Conservation (phyloP, 805 yeast species). For the Starmerella powellii region DNA sequence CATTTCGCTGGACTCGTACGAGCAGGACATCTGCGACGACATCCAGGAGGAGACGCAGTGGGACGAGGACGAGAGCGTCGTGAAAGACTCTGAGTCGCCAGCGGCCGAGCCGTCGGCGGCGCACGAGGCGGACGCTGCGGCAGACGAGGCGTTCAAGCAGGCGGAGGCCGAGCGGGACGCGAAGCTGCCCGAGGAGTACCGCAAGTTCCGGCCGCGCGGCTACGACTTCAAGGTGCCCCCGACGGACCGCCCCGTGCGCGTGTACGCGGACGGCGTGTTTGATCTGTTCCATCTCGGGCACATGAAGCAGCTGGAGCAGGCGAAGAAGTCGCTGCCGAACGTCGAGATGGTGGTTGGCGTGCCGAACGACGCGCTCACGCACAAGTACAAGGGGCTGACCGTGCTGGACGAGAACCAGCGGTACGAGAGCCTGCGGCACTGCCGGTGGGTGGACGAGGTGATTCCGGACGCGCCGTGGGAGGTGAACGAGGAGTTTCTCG, state of each 20-base stretch:
- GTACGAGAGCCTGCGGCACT: conserved; percentile 80
- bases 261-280: conserved; percentile 98
- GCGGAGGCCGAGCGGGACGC: conserved; percentile 52
- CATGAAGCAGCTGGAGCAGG: conserved; percentile 95
- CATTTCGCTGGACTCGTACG: conserved; percentile 22
- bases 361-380: conserved; percentile 83
- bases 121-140: conserved; percentile 25
- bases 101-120: too few relatives aligned
- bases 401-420: conserved; percentile 82
- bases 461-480: conserved; percentile 93
- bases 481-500: conserved; percentile 69
- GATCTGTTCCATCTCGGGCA: conserved; percentile 95
- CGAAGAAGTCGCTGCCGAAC: conserved; percentile 80
- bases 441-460: conserved; percentile 97
- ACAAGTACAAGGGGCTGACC: conserved; percentile 83
- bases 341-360: conserved; percentile 81
- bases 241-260: conserved; percentile 67
- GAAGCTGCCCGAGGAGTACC: conserved; percentile 52
- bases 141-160: conserved; percentile 29
- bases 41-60: conserved; percentile 20
- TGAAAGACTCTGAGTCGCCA: too few relatives aligned
- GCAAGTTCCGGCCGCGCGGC: conserved; percentile 72
- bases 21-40: conserved; percentile 19
- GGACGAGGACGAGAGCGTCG: conserved; percentile 10
- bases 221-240: conserved; percentile 74